Percentiles rank a stretch among this genome's conserved stretches.
Evolutionary conservation across 768 basidiomycete species (phyloP).

Genomic region (Termitomyces sp.): DNA sequence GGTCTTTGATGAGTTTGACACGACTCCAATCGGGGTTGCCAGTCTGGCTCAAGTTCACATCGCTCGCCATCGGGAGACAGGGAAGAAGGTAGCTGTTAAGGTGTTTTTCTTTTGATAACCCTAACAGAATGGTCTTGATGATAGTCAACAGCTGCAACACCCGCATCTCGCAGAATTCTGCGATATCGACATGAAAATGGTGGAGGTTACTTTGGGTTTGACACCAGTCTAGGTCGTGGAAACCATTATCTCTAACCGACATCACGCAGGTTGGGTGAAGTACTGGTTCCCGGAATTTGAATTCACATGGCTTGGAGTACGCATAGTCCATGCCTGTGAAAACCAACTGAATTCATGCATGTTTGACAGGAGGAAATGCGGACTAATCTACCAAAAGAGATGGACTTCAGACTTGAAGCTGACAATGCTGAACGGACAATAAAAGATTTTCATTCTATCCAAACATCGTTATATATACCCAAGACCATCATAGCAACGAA

Average conservation of each 20-base stretch:
- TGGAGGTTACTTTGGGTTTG: slow-evolving; percentile 65
- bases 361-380: slow-evolving; percentile 85
- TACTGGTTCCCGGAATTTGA: slow-evolving; percentile 95
- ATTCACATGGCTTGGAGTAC: slow-evolving; percentile 82
- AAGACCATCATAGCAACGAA: slow-evolving; percentile 75
- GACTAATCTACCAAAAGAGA: slow-evolving; percentile 84
- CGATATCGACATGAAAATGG: slow-evolving; percentile 85
- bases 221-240: neutral
- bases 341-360: slow-evolving; percentile 24
- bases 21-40: slow-evolving; percentile 88
- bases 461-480: slow-evolving; percentile 85
- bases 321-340: slow-evolving; percentile 4
- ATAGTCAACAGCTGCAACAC: slow-evolving; percentile 67
- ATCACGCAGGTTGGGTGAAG: slow-evolving; percentile 68
- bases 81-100: slow-evolving; percentile 82
- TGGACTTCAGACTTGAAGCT: slow-evolving; percentile 93
- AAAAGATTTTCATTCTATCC: slow-evolving; percentile 63
- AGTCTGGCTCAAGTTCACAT: slow-evolving; percentile 95
- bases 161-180: slow-evolving; percentile 91
- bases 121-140: neutral
- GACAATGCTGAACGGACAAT: slow-evolving; percentile 69
- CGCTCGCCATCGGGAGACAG: slow-evolving; percentile 64
- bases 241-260: slow-evolving; percentile 3
- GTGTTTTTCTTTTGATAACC: slow-evolving; percentile 26
- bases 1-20: slow-evolving; percentile 82